Evolutionary conservation across 2,329 filamentous ascomycete species (phyloP).

Genomic region (Colletotrichum brevisporum): DNA sequence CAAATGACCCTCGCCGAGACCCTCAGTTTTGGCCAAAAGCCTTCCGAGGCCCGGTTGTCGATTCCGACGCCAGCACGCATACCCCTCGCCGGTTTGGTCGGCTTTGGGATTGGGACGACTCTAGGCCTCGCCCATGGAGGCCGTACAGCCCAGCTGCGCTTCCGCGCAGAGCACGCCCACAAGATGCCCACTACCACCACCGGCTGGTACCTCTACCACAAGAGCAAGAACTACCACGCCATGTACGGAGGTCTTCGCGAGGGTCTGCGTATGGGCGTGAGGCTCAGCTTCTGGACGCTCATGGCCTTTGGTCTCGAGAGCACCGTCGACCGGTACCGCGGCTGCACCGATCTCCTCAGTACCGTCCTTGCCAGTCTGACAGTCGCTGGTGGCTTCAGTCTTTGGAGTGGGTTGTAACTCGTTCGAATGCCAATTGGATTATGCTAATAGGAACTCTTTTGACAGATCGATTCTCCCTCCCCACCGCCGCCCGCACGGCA

Average conservation of each 20-base stretch:
- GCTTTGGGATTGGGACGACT: slow-evolving; percentile 77
- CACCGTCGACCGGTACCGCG: slow-evolving; percentile 81
- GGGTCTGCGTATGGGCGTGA: slow-evolving; percentile 80
- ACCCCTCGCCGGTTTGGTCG: slow-evolving; percentile 72
- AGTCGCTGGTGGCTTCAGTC: slow-evolving; percentile 87
- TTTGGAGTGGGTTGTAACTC: slow-evolving; percentile 76
- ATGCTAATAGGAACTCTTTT: neutral
- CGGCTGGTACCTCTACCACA: slow-evolving; percentile 99
- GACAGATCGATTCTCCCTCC: slow-evolving; percentile 83
- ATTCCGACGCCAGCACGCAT: slow-evolving; percentile 77
- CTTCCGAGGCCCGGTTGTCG: slow-evolving; percentile 65
- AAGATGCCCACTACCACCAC: slow-evolving; percentile 85
- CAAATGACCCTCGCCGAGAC: slow-evolving; percentile 29
- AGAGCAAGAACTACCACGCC: slow-evolving; percentile 94
- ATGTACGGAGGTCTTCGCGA: slow-evolving; percentile 84
- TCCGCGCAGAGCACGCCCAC: slow-evolving; percentile 96
- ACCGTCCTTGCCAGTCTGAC: slow-evolving; percentile 87
- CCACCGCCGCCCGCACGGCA: slow-evolving; percentile 82
- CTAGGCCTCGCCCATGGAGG: slow-evolving; percentile 82
- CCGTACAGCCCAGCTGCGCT: slow-evolving; percentile 82
- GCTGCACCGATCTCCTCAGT: slow-evolving; percentile 81
- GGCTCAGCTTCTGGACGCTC: slow-evolving; percentile 79
- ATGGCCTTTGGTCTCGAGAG: slow-evolving; percentile 88
- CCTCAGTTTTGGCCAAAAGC: slow-evolving; percentile 49
- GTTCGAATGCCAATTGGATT: no score